Conservation (phyloP, 2,329 filamentous ascomycete genomes). For the Colletotrichum sp. region DNA sequence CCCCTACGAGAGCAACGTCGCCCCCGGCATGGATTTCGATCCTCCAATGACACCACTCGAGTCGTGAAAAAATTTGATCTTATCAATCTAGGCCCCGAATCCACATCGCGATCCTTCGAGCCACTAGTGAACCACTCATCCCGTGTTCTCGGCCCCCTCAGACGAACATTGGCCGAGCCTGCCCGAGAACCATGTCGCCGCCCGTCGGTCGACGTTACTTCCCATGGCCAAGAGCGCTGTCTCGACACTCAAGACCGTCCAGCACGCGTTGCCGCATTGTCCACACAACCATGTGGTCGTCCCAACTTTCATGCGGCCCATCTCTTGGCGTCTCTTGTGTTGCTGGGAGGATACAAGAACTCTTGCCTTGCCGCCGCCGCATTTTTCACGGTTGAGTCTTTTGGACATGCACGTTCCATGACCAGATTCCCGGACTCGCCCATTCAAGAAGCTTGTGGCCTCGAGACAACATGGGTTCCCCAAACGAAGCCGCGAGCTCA, state of each 20-base stretch:
- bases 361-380: background rate
- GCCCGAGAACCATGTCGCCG: background rate
- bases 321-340: background rate
- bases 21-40: background rate
- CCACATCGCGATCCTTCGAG: constrained; percentile 7
- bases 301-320: background rate
- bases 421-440: background rate
- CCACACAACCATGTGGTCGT: background rate
- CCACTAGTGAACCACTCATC: background rate
- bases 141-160: background rate
- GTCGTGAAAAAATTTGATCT: background rate
- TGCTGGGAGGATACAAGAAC: background rate
- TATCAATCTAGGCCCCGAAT: constrained; percentile 5
- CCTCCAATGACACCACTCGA: background rate
- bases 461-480: background rate
- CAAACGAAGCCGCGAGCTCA: background rate
- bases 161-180: background rate
- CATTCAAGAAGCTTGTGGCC: background rate
- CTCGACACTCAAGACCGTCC: background rate
- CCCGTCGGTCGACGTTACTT: background rate
- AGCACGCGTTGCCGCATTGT: background rate
- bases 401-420: background rate
- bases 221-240: background rate
- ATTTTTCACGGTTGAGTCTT: background rate
- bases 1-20: background rate